Percentiles rank a stretch among this genome's conserved stretches.
Conservation (phyloP, 2,329 filamentous ascomycete species). For the Apiospora phragmitis region DNA sequence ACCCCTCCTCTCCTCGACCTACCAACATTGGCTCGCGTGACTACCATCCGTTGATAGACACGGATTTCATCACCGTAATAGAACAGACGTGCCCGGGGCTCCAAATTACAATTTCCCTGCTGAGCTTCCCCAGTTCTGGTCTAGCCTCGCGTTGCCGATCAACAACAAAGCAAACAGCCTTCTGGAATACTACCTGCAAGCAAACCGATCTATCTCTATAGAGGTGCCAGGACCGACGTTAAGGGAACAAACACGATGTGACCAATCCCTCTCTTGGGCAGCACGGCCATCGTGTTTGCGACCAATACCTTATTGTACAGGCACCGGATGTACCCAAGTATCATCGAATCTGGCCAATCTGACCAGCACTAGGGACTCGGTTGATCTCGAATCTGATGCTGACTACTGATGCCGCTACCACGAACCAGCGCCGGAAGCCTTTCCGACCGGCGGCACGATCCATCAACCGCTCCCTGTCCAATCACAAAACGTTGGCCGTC, state of each 20-base stretch:
- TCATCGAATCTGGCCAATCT: constrained; percentile 6
- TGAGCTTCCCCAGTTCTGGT: neutral
- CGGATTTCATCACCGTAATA: neutral
- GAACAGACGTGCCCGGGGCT: neutral
- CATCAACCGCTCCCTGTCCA: neutral
- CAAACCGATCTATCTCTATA: neutral
- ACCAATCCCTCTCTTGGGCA: neutral
- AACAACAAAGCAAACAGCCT: neutral
- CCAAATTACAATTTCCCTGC: neutral
- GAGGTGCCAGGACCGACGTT: neutral
- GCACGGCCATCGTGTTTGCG: neutral
- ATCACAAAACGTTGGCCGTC: neutral
- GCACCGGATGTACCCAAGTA: neutral
- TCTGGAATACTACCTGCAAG: neutral
- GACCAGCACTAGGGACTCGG: constrained; percentile 3
- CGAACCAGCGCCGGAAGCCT: constrained; percentile 3
- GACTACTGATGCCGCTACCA: neutral
- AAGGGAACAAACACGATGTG: neutral
- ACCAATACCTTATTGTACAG: neutral
- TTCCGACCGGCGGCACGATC: constrained; percentile 3
- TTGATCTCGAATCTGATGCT: constrained; percentile 8
- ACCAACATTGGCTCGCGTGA: neutral
- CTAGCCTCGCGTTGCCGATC: neutral
- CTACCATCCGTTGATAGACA: neutral
- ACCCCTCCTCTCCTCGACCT: neutral